phyloP scores from a whole-genome alignment of 1,139 yeast species.

The Diutina sp. region DNA sequence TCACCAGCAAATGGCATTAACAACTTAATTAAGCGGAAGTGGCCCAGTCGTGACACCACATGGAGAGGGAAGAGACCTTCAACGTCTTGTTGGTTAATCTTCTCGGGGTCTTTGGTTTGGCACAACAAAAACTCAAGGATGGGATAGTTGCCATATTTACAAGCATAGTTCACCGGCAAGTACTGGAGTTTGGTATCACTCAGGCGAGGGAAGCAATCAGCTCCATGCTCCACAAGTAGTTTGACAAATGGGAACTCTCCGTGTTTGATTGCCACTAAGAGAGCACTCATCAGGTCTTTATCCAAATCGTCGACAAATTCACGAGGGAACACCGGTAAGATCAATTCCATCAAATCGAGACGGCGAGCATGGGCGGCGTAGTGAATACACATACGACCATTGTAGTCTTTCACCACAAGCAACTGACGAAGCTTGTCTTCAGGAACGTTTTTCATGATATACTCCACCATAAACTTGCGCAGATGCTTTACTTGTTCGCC shows the following conservation, averaged over 20 bases:
- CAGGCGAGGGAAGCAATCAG: slow-evolving; percentile 43
- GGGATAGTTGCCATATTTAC: slow-evolving; percentile 68
- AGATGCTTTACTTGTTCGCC: slow-evolving; percentile 31
- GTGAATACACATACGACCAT: slow-evolving; percentile 79
- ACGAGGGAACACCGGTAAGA: slow-evolving; percentile 27
- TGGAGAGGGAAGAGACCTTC: slow-evolving; percentile 87
- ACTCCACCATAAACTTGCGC: slow-evolving; percentile 24
- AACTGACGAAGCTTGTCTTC: slow-evolving; percentile 12
- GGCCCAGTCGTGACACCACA: slow-evolving; percentile 80
- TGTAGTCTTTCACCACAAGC: slow-evolving; percentile 38
- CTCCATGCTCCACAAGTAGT: slow-evolving; percentile 29
- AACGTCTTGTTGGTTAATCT: slow-evolving; percentile 50
- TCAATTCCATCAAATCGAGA: slow-evolving; percentile 36
- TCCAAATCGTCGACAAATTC: slow-evolving; percentile 40
- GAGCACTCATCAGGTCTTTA: slow-evolving; percentile 68
- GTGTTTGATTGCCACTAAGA: slow-evolving; percentile 65
- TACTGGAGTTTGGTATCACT: slow-evolving; percentile 43
- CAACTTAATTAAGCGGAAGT: slow-evolving; percentile 50
- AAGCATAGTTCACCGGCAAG: slow-evolving; percentile 81
- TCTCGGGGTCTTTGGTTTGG: slow-evolving; percentile 12
- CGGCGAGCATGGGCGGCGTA: slow-evolving; percentile 71
- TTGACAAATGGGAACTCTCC: slow-evolving; percentile 45
- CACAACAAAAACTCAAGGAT: slow-evolving; percentile 51
- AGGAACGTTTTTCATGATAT: slow-evolving; percentile 16
- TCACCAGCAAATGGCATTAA: slow-evolving; percentile 65